Evolutionary conservation across 306 rosid genomes (phyloP), one percentile per base, ranked within the genome.

Genomic region (Albizia julibrissin): DNA sequence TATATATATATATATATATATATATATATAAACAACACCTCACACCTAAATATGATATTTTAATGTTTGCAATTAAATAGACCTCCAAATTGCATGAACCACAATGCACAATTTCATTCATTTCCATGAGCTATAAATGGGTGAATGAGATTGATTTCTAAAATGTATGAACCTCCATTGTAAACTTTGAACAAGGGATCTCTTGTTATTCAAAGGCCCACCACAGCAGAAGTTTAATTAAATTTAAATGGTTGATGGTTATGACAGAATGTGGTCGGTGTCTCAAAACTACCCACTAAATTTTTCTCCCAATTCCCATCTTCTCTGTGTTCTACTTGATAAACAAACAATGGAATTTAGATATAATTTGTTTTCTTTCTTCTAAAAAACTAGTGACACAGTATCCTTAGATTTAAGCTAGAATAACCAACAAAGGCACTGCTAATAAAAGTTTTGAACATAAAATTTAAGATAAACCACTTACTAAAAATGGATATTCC

Each of bases 381-480:
- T 15, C 40, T 13, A 24, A 44, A 58, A 56, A 37, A 39, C 54
- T 46, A 56, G 10, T 8, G 16, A 40, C 18, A 4, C 29, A 9
- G 40, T 76, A 42, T 39, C 39, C 49, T 9, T 19, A 68, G 40
- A 68, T 68, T 37, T 39, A 68, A 68, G 37, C 49, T 37, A 37
- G 29, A 68, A 68, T 3, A 7, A 39, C 29, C 49, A 39, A 2
- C 27, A 68, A 71, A 75, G 77, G 77, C 68, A 27, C 7, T 1
- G 11, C 69, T 44, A 27, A 21, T 19, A 79, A 14, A 79, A 66
- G 40, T 43, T 33, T 1, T 33, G 21, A 65, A 67, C 71, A 81
- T 59, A 75, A 81, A 44, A 72, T 21, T 59, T 58, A 83, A 80
- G 43, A 70, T n/a, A 59, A 58, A 79, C 37, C 40, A 31, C 69